Evolutionary conservation across 768 basidiomycete species (phyloP).

Genomic region (Kwoniella europaea): DNA sequence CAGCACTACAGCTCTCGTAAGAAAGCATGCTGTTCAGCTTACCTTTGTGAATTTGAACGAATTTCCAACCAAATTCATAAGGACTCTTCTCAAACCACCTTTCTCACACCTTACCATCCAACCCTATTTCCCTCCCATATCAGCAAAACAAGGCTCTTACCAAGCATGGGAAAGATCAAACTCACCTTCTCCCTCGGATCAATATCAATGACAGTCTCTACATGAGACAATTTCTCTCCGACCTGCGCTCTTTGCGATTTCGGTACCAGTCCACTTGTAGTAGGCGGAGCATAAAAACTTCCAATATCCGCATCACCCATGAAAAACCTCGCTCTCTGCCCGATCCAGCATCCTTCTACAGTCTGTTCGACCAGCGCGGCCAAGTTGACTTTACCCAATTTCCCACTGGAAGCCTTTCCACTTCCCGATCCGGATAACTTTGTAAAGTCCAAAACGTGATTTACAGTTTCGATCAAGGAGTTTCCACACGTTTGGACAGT

Average conservation of each 20-base stretch:
- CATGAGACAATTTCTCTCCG: constrained; percentile 60
- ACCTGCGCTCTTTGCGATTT: constrained; percentile 55
- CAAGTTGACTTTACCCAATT: constrained; percentile 63
- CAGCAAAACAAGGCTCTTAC: neutral
- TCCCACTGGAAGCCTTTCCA: constrained; percentile 64
- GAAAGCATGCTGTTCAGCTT: constrained; percentile 34
- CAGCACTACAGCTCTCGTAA: neutral
- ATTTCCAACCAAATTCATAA: constrained; percentile 96
- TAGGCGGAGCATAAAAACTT: constrained; percentile 86
- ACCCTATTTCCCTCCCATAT: constrained; percentile 62
- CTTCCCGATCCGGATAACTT: constrained; percentile 73
- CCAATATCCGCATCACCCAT: constrained; percentile 81
- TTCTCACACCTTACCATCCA: constrained; percentile 89
- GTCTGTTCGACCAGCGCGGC: constrained; percentile 56
- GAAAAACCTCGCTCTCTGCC: constrained; percentile 78
- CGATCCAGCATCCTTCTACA: constrained; percentile 93
- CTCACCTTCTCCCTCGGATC: constrained; percentile 72
- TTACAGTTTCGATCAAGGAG: constrained; percentile 94
- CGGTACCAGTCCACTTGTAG: constrained; percentile 59
- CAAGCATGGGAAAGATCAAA: constrained; percentile 6
- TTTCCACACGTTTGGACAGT: constrained; percentile 94
- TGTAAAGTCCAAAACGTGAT: constrained; percentile 94
- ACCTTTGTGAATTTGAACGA: constrained; percentile 89
- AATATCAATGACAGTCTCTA: constrained; percentile 88
- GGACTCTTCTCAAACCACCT: constrained; percentile 84